These are phyloP conservation scores for Botryotinia globosa DNA, from an alignment of 2,329 filamentous ascomycete genomes.

Conservation along the genomic window DNA sequence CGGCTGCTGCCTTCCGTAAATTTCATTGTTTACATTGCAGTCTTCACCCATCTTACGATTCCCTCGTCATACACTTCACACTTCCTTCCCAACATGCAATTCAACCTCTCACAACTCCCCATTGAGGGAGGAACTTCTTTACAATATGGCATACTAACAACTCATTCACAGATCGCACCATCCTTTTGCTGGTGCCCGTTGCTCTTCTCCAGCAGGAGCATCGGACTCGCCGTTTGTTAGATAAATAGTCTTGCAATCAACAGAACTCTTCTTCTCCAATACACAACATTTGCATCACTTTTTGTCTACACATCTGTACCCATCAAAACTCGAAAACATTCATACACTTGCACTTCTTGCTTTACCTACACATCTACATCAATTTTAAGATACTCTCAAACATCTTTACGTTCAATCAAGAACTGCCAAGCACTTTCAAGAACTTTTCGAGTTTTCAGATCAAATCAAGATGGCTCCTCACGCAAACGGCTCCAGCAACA, in stretches of 20 bases:
- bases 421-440: slow-evolving; percentile 16
- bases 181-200: slow-evolving; percentile 94
- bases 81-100: slow-evolving; percentile 6
- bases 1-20: not conserved
- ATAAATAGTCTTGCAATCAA: slow-evolving; percentile 43
- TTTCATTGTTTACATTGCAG: not conserved
- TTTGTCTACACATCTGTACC: slow-evolving; percentile 18
- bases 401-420: slow-evolving; percentile 19
- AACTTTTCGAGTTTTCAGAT: slow-evolving; percentile 26
- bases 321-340: slow-evolving; percentile 29
- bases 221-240: slow-evolving; percentile 61
- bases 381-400: slow-evolving; percentile 13
- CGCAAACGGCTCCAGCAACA: slow-evolving; percentile 62
- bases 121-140: not conserved
- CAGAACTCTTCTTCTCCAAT: slow-evolving; percentile 18
- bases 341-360: slow-evolving; percentile 21
- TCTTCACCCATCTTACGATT: not conserved
- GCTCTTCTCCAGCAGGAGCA: slow-evolving; percentile 84
- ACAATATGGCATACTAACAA: slow-evolving; percentile 12
- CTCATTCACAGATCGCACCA: slow-evolving; percentile 69
- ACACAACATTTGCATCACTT: slow-evolving; percentile 19
- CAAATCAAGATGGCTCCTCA: slow-evolving; percentile 83
- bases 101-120: not conserved
- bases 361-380: slow-evolving; percentile 21
- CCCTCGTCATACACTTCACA: not conserved